These are phyloP conservation scores for Kodamaea neixiangensis DNA, from an alignment of 805 yeast species.

Conservation along the genomic window DNA sequence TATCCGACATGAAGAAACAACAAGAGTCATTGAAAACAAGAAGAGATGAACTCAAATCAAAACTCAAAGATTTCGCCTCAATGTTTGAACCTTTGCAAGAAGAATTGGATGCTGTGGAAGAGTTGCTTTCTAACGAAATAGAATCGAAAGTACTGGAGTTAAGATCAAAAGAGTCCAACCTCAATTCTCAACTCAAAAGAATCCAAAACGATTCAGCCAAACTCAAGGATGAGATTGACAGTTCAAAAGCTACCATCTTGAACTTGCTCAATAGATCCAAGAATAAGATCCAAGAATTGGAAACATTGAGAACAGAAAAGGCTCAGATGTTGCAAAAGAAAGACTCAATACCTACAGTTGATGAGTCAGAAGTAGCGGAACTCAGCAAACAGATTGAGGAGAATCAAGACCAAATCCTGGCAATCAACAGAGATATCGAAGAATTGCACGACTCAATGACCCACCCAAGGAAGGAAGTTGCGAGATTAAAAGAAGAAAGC, in stretches of 20 bases:
- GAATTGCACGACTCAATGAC: conserved; percentile 14
- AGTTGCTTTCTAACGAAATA: not conserved
- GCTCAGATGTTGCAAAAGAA: conserved; percentile 21
- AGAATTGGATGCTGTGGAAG: conserved; percentile 5
- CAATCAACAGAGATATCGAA: conserved; percentile 11
- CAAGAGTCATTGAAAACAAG: conserved; percentile 34
- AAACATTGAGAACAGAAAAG: conserved; percentile 11
- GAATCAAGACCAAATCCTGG: conserved; percentile 19
- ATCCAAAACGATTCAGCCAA: conserved; percentile 9
- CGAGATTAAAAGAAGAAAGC: conserved; percentile 16
- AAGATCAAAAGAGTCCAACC: conserved; percentile 12
- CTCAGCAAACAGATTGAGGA: conserved; percentile 24
- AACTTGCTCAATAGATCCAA: conserved; percentile 12
- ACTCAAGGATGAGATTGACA: conserved; percentile 21
- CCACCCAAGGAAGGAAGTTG: conserved; percentile 5
- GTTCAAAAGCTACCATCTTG: conserved; percentile 16
- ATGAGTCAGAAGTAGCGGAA: conserved; percentile 25
- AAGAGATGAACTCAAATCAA: conserved; percentile 37
- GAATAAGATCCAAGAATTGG: conserved; percentile 15
- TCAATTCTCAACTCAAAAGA: conserved; percentile 16
- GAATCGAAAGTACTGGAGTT: not conserved
- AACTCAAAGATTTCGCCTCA: conserved; percentile 26
- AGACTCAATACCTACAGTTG: conserved; percentile 27
- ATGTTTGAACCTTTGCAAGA: conserved; percentile 26
- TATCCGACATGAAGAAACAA: conserved; percentile 36